Evolutionary conservation across 441 rosid species (phyloP).

Genomic region (Gossypium laxum): DNA sequence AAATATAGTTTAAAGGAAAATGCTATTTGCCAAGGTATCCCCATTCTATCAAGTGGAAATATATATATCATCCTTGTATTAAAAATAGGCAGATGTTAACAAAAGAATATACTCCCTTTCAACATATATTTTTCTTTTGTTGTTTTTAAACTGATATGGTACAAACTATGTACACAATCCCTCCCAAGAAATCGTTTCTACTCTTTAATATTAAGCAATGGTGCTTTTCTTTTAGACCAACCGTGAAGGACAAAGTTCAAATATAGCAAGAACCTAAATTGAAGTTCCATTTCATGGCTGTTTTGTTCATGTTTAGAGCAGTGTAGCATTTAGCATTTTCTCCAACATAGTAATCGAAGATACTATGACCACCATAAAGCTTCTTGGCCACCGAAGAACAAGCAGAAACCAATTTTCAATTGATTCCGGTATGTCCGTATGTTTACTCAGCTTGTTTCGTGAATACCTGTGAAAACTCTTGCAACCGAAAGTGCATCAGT

Average conservation of each 20-base stretch:
- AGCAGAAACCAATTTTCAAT: neutral
- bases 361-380: neutral
- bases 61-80: neutral
- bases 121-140: neutral
- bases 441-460: neutral
- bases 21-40: no score
- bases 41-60: no score
- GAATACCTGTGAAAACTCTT: constrained; percentile 5
- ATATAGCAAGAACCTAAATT: neutral
- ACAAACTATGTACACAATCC: constrained; percentile 5
- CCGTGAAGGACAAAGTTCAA: neutral
- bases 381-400: neutral
- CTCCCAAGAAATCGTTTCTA: constrained; percentile 1
- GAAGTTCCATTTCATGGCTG: neutral
- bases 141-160: neutral
- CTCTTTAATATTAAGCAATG: neutral
- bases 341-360: neutral
- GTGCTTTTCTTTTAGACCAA: neutral
- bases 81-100: neutral
- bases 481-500: neutral
- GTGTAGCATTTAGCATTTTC: neutral
- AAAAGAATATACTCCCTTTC: neutral
- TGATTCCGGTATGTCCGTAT: neutral
- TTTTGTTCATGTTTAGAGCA: neutral
- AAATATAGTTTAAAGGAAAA: no score